Evolutionary conservation across 495 filamentous ascomycete genomes (phyloP), one percentile per base, ranked within the genome.

Genomic region (Sporormia fimetaria): DNA sequence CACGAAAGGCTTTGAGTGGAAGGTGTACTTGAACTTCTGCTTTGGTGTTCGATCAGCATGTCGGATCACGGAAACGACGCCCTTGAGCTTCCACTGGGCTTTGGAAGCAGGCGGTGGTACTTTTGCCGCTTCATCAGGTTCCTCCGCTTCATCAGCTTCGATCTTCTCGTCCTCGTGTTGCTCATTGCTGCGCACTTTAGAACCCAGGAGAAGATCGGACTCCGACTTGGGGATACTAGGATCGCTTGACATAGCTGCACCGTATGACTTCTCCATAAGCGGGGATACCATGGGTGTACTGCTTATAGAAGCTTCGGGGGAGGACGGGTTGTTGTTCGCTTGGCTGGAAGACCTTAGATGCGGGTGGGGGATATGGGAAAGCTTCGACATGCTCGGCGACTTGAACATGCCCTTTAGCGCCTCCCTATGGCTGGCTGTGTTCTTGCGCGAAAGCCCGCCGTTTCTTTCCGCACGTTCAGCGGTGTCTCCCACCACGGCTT

Each of bases 21-120:
- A 98, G 0, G 90, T 98, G 57, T 95, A 96, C 55, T 98, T 98
- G 66, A 93, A 94, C 55, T 98, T 98, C 52, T 98, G 90, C 60
- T 98, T 98, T 4, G 90, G 90, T 8, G 90, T 98, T 26, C 90
- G 80, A 63, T 98, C 90, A 2, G 92, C 90, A 58, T 98, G 90
- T 17, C 90, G 74, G 34, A 98, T 80, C 8, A 96, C 92, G 14
- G 88, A 85, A 5, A 98, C 90, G 69, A 96, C 86, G n/a, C 90
- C 90, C 59, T 96, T 98, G 44, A 98, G 63, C 58, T 93, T 94
- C 90, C 90, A 98, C 21, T 87, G 80, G 49, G 94, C 87, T 54
- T 95, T 94, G 0, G 85, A 85, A 5, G 86, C 85, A 9, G 87
- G 87, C 2, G 84, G 82, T 4, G 83, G 81, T 3, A 76, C 62